Conservation (phyloP, 1,139 yeast species). For the Magnusiomyces sp. region DNA sequence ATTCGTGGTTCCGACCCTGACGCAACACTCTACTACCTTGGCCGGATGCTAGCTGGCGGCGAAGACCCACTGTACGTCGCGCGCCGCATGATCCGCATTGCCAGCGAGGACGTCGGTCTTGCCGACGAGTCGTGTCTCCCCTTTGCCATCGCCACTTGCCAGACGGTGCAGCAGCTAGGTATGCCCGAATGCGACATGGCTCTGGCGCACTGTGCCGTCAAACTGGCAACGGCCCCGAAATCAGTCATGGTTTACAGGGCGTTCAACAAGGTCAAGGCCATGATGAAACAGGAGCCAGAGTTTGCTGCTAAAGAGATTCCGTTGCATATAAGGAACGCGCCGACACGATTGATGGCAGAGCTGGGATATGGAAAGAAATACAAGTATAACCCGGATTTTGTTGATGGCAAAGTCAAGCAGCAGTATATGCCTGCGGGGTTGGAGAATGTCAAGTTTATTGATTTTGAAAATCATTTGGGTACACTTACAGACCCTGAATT, state of each 20-base stretch:
- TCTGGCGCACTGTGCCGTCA: slow-evolving; percentile 85
- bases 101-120: slow-evolving; percentile 83
- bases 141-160: slow-evolving; percentile 76
- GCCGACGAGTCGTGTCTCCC: slow-evolving; percentile 80
- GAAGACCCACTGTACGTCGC: slow-evolving; percentile 92
- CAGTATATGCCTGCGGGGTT: slow-evolving; percentile 35
- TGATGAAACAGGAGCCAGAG: slow-evolving; percentile 53
- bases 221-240: slow-evolving; percentile 76
- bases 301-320: slow-evolving; percentile 40
- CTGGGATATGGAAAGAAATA: slow-evolving; percentile 78
- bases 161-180: slow-evolving; percentile 87
- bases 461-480: slow-evolving; percentile 1
- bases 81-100: slow-evolving; percentile 84
- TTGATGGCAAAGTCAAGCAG: slow-evolving; percentile 66
- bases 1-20: slow-evolving; percentile 82
- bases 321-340: slow-evolving; percentile 80
- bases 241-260: slow-evolving; percentile 81
- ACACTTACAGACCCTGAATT: not conserved
- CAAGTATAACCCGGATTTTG: slow-evolving; percentile 77
- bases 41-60: slow-evolving; percentile 82
- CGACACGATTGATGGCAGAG: slow-evolving; percentile 81
- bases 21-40: slow-evolving; percentile 81
- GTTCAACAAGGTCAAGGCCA: slow-evolving; percentile 53
- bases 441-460: slow-evolving; percentile 26
- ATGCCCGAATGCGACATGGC: slow-evolving; percentile 92